phyloP scores from a whole-genome alignment of 2,329 filamentous ascomycete genomes.

The Lanzia echinophila region DNA sequence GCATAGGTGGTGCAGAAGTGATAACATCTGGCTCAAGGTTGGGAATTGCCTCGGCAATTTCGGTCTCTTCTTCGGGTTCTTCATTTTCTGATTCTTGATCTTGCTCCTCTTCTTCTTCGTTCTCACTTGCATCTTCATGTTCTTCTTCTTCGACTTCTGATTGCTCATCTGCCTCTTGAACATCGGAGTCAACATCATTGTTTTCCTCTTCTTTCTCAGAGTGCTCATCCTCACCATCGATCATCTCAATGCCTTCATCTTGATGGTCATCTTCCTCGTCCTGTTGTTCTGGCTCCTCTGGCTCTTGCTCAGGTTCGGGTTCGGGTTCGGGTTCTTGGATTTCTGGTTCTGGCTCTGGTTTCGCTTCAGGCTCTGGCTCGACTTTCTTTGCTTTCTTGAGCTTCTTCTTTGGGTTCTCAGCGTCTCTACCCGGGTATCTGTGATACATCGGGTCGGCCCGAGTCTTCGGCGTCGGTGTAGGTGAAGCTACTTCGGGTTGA shows the following conservation, averaged over 20 bases:
- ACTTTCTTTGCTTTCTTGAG: slow-evolving; percentile 31
- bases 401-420: background rate
- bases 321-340: slow-evolving; percentile 48
- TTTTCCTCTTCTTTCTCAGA: background rate
- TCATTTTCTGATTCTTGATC: slow-evolving; percentile 2
- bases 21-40: slow-evolving; percentile 2
- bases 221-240: slow-evolving; percentile 1
- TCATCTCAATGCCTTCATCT: slow-evolving; percentile 6
- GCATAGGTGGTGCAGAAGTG: slow-evolving; percentile 6
- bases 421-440: too few relatives aligned
- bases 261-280: slow-evolving; percentile 1
- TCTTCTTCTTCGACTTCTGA: background rate
- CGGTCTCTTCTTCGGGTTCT: background rate
- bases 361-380: slow-evolving; percentile 33
- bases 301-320: background rate
- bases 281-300: background rate
- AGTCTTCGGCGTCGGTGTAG: background rate
- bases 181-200: background rate
- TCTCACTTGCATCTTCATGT: background rate
- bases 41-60: background rate
- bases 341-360: slow-evolving; percentile 38
- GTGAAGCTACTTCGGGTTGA: slow-evolving; percentile 8
- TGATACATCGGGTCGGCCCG: too few relatives aligned
- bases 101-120: background rate
- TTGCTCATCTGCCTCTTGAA: background rate